Base-by-base conservation (phyloP, 208 protist species). In the Crithidia bombi region DNA sequence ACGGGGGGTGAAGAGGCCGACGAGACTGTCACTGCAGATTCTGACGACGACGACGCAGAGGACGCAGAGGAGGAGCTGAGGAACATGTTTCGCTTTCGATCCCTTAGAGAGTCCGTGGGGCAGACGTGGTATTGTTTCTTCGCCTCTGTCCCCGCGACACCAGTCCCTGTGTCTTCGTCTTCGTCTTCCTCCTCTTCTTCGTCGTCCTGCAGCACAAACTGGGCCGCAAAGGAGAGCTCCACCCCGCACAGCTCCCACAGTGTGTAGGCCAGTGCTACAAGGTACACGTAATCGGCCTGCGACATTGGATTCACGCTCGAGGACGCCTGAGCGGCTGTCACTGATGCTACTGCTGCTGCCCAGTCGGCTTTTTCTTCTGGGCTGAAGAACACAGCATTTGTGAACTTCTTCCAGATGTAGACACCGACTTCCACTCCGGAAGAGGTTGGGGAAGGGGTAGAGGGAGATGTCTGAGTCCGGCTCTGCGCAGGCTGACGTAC, bases 331-430 rank as follows among this genome's bases (percentile, higher is more conserved):
- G 17, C 4, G 19, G 65, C 64, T 33, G 78, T 25, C 19, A 54
- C 21, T 38, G 52, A 43, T 23, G 41, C 59, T 10, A 44, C 59
- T 6, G 44, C 44, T 6, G 50, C 30, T 0, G 23, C 62, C 68
- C 56, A 62, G 25, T 33, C 62, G 35, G 44, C 15, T 41, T 49
- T 44, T 32, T 76, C 71, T 30, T 57, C 63, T 32, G 52, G 4
- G 36, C 32, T 65, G 39, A 70, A 65, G 56, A 76, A 76, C 17
- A 65, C 71, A 15, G 71, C 62, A 47, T 58, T 76, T 38, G 61
- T 70, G 47, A 76, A 76, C 46, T 56, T 64, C 47, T 50, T 76
- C 71, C 71, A 76, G 23, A 33, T 64, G 69, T 64, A 59, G 32
- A 51, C 44, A 10, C 2, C 10, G 36, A 2, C n/a, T 3, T 30